Percentiles rank a stretch among this genome's conserved stretches.
Conservation (phyloP, 345 rosid species). For the Gynandropsis gynandra region DNA sequence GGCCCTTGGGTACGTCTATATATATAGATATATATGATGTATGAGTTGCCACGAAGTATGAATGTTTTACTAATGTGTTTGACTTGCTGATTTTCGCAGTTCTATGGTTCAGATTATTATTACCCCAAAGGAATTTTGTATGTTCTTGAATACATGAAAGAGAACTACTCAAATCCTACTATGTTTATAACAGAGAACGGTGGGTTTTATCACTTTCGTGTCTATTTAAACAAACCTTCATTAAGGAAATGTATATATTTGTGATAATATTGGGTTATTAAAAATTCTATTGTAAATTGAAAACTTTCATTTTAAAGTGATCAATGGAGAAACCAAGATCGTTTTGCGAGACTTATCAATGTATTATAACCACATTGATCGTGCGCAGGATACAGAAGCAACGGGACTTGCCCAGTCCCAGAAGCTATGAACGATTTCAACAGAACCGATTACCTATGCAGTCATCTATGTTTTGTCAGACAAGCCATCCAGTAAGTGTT, state of each 20-base stretch:
- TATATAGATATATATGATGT: background rate
- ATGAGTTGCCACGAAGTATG: too few relatives aligned
- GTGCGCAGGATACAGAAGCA: constrained; percentile 14
- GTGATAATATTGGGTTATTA: too few relatives aligned
- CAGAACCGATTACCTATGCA: constrained; percentile 19
- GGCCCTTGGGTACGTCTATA: constrained; percentile 22
- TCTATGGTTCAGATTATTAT: background rate
- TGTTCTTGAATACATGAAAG: constrained; percentile 8
- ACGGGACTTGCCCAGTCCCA: background rate
- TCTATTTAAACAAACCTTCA: background rate
- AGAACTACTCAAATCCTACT: too few relatives aligned
- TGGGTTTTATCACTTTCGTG: too few relatives aligned
- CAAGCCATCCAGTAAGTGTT: constrained; percentile 18
- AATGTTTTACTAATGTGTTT: background rate
- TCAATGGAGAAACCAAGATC: too few relatives aligned
- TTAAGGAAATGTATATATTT: constrained; percentile 1
- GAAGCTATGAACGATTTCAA: background rate
- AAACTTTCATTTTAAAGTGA: too few relatives aligned
- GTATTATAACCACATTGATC: too few relatives aligned
- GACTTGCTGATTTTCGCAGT: too few relatives aligned
- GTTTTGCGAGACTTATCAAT: too few relatives aligned
- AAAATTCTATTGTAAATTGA: too few relatives aligned
- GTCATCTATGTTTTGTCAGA: constrained; percentile 22
- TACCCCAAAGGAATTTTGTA: constrained; percentile 14
- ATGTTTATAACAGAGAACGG: constrained; percentile 23